These are phyloP conservation scores for Colletotrichum gloeosporioides DNA, from an alignment of 2,329 filamentous ascomycete species.

Conservation along the genomic window DNA sequence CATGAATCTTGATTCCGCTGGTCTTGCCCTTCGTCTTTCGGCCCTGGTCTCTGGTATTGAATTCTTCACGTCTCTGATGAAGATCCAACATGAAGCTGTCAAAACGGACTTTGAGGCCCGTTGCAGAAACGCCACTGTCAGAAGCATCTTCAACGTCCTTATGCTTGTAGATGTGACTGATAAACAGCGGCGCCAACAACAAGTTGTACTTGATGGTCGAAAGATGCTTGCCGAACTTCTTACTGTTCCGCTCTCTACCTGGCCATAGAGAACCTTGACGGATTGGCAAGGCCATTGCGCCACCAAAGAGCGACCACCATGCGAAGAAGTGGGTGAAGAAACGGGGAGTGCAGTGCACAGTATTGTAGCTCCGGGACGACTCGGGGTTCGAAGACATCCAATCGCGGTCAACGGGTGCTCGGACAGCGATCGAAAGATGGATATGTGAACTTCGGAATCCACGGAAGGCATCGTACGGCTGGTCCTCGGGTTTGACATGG, in stretches of 20 bases:
- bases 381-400: conserved; percentile 80
- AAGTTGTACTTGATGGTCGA: conserved; percentile 99
- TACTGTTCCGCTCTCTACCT: conserved; percentile 92
- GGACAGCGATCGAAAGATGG: conserved; percentile 90
- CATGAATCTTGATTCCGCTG: conserved; percentile 93
- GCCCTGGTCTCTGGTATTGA: conserved; percentile 80
- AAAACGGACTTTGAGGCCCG: conserved; percentile 93
- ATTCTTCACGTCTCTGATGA: conserved; percentile 92
- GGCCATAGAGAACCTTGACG: conserved; percentile 93
- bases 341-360: conserved; percentile 89
- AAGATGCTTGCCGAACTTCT: conserved; percentile 96
- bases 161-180: conserved; percentile 98
- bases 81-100: conserved; percentile 98
- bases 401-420: conserved; percentile 84
- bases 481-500: conserved; percentile 65
- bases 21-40: conserved; percentile 80
- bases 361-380: conserved; percentile 91
- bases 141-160: conserved; percentile 90
- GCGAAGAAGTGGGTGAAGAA: conserved; percentile 99
- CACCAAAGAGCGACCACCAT: conserved; percentile 97
- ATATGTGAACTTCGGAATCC: conserved; percentile 98
- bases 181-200: conserved; percentile 87
- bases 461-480: conserved; percentile 86
- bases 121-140: conserved; percentile 81
- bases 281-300: conserved; percentile 91